phyloP scores from a whole-genome alignment of 208 protist genomes.

The Trypanosoma lewisi region DNA sequence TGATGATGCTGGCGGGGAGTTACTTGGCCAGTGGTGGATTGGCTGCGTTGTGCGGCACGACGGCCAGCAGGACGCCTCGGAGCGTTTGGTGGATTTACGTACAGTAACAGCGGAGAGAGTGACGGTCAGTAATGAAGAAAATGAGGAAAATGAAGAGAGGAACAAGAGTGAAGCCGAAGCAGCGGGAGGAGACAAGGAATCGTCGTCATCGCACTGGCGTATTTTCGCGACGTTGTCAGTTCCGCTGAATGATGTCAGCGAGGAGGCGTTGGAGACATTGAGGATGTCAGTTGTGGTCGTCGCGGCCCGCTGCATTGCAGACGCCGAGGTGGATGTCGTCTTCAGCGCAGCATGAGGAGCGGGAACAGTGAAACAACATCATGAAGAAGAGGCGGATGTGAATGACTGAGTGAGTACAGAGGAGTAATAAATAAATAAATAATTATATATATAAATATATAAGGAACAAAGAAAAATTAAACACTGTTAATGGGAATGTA shows the following conservation, averaged over 20 bases:
- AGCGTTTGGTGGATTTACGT: slow-evolving; percentile 18
- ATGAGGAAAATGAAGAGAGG: not conserved
- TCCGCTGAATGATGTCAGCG: slow-evolving; percentile 27
- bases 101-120: slow-evolving; percentile 14
- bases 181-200: not conserved
- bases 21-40: slow-evolving; percentile 19
- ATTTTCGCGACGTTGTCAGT: slow-evolving; percentile 20
- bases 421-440: too few species aligned
- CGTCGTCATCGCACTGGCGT: slow-evolving; percentile 13
- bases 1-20: not conserved
- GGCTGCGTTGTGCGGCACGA: slow-evolving; percentile 13
- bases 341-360: slow-evolving; percentile 26
- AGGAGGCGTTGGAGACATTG: slow-evolving; percentile 39
- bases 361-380: slow-evolving; percentile 13
- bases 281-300: slow-evolving; percentile 23
- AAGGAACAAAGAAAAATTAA: too few species aligned
- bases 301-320: slow-evolving; percentile 16
- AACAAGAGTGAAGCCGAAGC: not conserved
- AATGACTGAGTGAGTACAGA: too few species aligned
- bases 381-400: not conserved
- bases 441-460: too few species aligned
- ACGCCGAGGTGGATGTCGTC: slow-evolving; percentile 27
- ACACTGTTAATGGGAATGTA: too few species aligned
- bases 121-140: not conserved
- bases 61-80: slow-evolving; percentile 3